A percentile compares a stretch with the other conserved stretches of the same genome.
Conservation (phyloP, 1,284 basidiomycete genomes). For the Dichomitus squalens region DNA sequence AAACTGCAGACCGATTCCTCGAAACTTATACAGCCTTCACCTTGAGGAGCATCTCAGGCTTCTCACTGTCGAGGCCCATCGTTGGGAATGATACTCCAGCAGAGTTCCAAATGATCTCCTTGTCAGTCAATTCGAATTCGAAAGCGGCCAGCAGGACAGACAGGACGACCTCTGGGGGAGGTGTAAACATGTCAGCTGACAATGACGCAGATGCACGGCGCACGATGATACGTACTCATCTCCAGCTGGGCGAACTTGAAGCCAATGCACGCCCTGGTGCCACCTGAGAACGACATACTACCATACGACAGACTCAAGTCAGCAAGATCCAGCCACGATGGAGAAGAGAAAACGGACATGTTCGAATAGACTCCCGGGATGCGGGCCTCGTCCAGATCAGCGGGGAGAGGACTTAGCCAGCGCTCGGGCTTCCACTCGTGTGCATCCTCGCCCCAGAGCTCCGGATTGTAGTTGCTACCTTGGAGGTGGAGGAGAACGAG, state of each 20-base stretch:
- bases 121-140: slow-evolving; percentile 2
- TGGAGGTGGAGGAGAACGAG: slow-evolving; percentile 2
- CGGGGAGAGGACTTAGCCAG: slow-evolving; percentile 17
- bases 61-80: slow-evolving; percentile 3
- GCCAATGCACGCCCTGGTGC: slow-evolving; percentile 16
- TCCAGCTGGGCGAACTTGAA: slow-evolving; percentile 25
- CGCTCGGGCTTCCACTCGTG: slow-evolving; percentile 27
- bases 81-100: not conserved
- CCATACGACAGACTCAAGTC: not conserved
- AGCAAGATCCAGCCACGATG: no score
- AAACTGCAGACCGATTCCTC: no score
- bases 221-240: slow-evolving; percentile 19
- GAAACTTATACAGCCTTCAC: not conserved
- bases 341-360: slow-evolving; percentile 8
- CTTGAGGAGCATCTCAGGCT: slow-evolving; percentile 2
- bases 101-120: not conserved
- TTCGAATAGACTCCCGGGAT: slow-evolving; percentile 25
- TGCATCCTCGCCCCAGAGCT: slow-evolving; percentile 25
- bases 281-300: slow-evolving; percentile 21
- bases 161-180: not conserved
- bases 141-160: not conserved
- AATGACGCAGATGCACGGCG: not conserved
- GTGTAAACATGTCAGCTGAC: not conserved
- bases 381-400: slow-evolving; percentile 11
- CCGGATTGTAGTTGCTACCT: slow-evolving; percentile 18